These are phyloP conservation scores for Gracilaria gracilis DNA, from an alignment of 23 red algal genomes.

Conservation along the genomic window DNA sequence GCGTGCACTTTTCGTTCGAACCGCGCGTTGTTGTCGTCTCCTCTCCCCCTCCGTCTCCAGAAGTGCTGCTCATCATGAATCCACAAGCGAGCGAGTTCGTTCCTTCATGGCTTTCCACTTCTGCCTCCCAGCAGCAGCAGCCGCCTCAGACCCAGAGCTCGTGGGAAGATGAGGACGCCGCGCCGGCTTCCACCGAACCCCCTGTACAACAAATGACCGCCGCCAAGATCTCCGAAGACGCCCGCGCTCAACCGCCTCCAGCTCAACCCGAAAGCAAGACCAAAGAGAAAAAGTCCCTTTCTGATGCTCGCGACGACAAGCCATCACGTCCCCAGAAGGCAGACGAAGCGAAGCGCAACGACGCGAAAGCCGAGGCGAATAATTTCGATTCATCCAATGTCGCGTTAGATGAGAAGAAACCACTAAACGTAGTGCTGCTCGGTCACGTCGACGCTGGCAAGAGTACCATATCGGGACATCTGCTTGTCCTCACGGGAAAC, in stretches of 20 bases:
- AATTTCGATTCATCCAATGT: conserved; percentile 4
- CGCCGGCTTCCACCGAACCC: background rate
- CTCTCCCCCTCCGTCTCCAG: background rate
- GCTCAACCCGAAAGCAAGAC: background rate
- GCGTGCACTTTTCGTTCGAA: background rate
- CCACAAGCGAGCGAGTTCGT: conserved; percentile 76
- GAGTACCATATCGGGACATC: conserved; percentile 93
- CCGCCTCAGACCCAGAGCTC: conserved; percentile 20
- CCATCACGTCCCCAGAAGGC: background rate
- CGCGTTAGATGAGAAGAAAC: conserved; percentile 78
- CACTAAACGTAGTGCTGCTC: conserved; percentile 93
- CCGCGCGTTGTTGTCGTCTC: background rate
- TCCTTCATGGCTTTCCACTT: conserved; percentile 56
- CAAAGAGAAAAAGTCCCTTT: background rate
- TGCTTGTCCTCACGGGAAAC: conserved; percentile 96
- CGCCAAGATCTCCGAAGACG: background rate
- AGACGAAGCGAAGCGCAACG: background rate
- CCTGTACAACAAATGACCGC: background rate
- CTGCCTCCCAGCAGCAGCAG: conserved; percentile 14
- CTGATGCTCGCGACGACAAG: background rate
- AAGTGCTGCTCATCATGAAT: conserved; percentile 40
- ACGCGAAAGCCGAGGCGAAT: background rate
- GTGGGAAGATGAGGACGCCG: conserved; percentile 68
- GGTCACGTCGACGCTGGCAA: conserved; percentile 99
- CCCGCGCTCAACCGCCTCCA: background rate